Evolutionary conservation across 768 basidiomycete genomes (phyloP).

Genomic region (Kwoniella europaea): DNA sequence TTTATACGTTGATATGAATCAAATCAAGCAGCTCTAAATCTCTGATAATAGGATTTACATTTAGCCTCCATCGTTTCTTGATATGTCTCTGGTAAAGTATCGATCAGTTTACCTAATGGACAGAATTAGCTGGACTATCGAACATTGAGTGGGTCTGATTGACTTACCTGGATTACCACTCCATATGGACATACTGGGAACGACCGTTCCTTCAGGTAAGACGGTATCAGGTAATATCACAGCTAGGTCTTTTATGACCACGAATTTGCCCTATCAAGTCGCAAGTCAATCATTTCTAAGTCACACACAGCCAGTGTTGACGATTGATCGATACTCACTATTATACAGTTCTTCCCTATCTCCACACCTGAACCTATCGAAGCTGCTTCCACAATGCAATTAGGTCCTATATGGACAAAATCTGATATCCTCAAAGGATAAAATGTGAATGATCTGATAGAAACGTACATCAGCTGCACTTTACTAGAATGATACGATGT

Average conservation of each 20-base stretch:
- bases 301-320: background rate
- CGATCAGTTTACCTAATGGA: slow-evolving; percentile 74
- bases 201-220: slow-evolving; percentile 86
- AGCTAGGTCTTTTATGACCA: slow-evolving; percentile 94
- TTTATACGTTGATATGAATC: background rate
- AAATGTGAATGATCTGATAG: slow-evolving; percentile 67
- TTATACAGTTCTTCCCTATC: slow-evolving; percentile 93
- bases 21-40: slow-evolving; percentile 62
- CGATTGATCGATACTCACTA: slow-evolving; percentile 62
- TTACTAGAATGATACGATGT: slow-evolving; percentile 10
- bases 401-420: slow-evolving; percentile 90
- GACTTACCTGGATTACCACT: slow-evolving; percentile 82
- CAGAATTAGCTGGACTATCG: background rate
- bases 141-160: background rate
- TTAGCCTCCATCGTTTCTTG: slow-evolving; percentile 86
- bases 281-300: background rate
- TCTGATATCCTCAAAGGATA: slow-evolving; percentile 98
- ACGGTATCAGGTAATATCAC: slow-evolving; percentile 87
- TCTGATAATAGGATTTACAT: slow-evolving; percentile 82
- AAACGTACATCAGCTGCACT: background rate
- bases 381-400: slow-evolving; percentile 87
- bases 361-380: slow-evolving; percentile 91
- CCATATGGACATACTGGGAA: slow-evolving; percentile 84
- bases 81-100: slow-evolving; percentile 89
- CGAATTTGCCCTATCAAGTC: slow-evolving; percentile 82